phyloP scores from a whole-genome alignment of 2,329 filamentous ascomycete species.

The Pseudogymnoascus sp. region DNA sequence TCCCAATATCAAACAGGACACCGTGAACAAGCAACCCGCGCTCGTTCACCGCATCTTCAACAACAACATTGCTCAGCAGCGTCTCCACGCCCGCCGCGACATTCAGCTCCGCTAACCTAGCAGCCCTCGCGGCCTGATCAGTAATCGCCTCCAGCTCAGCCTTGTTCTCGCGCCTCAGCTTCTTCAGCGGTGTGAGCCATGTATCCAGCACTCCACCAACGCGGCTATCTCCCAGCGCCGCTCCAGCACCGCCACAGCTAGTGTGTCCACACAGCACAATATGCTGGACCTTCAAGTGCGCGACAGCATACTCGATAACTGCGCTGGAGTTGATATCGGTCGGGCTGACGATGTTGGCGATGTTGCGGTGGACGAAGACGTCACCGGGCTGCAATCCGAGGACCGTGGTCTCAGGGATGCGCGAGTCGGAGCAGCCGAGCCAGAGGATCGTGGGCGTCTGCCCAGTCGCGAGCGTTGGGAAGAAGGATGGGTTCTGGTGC shows the following conservation, averaged over 20 bases:
- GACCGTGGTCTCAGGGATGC: conserved; percentile 77
- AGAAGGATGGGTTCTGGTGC: conserved; percentile 63
- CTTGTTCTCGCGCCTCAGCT: conserved; percentile 40
- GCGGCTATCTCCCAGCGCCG: conserved; percentile 44
- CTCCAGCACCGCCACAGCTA: conserved; percentile 60
- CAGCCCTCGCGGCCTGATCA: conserved; percentile 48
- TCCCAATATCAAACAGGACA: conserved; percentile 61
- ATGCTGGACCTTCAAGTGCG: conserved; percentile 63
- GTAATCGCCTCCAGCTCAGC: conserved; percentile 50
- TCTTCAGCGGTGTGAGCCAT: conserved; percentile 48
- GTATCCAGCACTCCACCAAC: conserved; percentile 50
- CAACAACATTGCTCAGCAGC: conserved; percentile 60
- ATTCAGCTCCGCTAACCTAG: conserved; percentile 69
- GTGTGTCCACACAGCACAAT: conserved; percentile 66
- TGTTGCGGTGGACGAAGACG: conserved; percentile 85
- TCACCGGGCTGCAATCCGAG: conserved; percentile 74
- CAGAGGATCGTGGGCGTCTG: conserved; percentile 67
- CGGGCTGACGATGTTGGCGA: conserved; percentile 73
- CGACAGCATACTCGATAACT: conserved; percentile 75
- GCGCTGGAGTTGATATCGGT: conserved; percentile 69
- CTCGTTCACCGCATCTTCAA: conserved; percentile 65
- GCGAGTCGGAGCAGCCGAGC: conserved; percentile 83
- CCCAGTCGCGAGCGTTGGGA: conserved; percentile 59
- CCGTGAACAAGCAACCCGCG: conserved; percentile 70
- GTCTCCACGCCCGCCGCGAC: conserved; percentile 62